These are phyloP conservation scores for Antitrichia curtipendula DNA, from an alignment of 225 moss, liverwort and hornwort species.

Conservation along the genomic window DNA sequence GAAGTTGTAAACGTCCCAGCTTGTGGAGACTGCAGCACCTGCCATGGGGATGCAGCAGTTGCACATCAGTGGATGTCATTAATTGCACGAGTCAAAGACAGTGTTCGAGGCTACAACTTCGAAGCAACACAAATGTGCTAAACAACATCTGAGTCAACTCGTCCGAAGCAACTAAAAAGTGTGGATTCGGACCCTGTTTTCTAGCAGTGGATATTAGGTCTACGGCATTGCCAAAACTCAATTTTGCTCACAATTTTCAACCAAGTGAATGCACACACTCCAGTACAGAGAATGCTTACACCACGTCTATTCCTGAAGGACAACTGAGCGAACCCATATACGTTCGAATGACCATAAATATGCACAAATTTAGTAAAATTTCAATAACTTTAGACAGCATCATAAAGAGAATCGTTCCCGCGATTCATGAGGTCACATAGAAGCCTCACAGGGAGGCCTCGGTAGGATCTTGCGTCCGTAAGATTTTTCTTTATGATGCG, in stretches of 20 bases:
- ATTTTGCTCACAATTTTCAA: background rate
- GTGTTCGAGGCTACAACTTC: background rate
- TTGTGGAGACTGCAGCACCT: slow-evolving; percentile 69
- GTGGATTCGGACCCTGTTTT: background rate
- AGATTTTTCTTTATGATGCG: background rate
- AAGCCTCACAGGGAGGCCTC: background rate
- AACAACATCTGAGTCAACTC: background rate
- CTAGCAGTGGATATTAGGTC: background rate
- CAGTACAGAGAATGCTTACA: background rate
- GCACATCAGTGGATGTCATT: background rate
- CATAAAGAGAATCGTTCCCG: too few species aligned
- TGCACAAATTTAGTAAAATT: background rate
- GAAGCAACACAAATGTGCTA: background rate
- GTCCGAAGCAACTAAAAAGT: too few species aligned
- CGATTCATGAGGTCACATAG: background rate
- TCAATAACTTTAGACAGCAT: background rate
- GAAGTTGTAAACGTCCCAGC: slow-evolving; percentile 78
- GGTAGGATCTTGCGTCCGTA: too few species aligned
- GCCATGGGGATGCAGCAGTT: background rate
- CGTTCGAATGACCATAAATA: background rate
- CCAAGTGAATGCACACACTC: background rate
- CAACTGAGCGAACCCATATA: background rate
- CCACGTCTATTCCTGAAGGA: background rate
- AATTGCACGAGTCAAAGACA: background rate
- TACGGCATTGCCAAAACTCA: background rate